Percentiles rank a stretch among this genome's conserved stretches.
These are phyloP conservation scores for Hyphopichia khmerensis DNA, from an alignment of 1,139 yeast genomes.

Conservation along the genomic window DNA sequence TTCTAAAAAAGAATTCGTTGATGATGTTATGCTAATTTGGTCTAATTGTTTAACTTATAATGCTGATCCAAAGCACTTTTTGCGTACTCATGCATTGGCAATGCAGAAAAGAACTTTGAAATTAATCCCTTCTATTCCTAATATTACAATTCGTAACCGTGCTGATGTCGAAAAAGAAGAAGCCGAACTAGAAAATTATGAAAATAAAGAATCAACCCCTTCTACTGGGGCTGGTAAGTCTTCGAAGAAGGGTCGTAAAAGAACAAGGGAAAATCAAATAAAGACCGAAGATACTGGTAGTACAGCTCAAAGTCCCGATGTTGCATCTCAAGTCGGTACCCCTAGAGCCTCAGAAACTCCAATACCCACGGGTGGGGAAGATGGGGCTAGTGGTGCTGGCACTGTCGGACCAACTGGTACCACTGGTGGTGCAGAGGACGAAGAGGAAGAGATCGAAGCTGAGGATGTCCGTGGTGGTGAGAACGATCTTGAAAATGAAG, in stretches of 20 bases:
- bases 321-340: constrained; percentile 7
- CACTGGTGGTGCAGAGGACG: constrained; percentile 29
- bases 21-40: constrained; percentile 94
- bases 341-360: constrained; percentile 10
- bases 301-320: constrained; percentile 13
- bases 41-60: constrained; percentile 89
- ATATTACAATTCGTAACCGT: constrained; percentile 75
- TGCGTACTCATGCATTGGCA: constrained; percentile 89
- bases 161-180: constrained; percentile 86
- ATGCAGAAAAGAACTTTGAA: constrained; percentile 88
- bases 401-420: constrained; percentile 7
- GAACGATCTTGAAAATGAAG: constrained; percentile 22
- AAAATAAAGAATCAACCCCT: constrained; percentile 30
- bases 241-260: constrained; percentile 43
- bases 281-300: constrained; percentile 24
- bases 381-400: constrained; percentile 2
- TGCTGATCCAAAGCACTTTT: constrained; percentile 91
- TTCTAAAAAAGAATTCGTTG: constrained; percentile 86
- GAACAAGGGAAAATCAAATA: constrained; percentile 38
- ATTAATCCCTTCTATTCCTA: constrained; percentile 83
- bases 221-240: constrained; percentile 31
- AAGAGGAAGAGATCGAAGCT: constrained; percentile 22
- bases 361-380: neutral
- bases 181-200: constrained; percentile 24
- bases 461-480: constrained; percentile 21